Base-by-base conservation (phyloP, 2,329 filamentous ascomycete species). In the Calonectria multiphialidica region DNA sequence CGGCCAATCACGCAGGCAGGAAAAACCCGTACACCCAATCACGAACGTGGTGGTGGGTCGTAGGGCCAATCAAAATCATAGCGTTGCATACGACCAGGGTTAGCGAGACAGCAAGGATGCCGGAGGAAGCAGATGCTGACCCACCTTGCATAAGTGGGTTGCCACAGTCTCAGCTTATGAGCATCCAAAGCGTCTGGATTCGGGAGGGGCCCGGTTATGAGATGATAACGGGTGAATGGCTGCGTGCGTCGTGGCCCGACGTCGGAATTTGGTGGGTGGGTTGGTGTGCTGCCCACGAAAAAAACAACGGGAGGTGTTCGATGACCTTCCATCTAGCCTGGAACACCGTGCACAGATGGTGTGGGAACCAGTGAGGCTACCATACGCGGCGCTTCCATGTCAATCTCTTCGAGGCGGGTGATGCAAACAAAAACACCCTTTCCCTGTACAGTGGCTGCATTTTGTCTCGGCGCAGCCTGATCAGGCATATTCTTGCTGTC, bases 1-100 rank as follows among this genome's bases (percentile, higher is more conserved):
- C 21, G 28, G 3, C 78, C 78, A 80, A 80, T 80, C 21, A 75
- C 1, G 37, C 3, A 1, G 4, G 23, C 33, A 40, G 12, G 5
- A 63, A 44, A 61, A 61, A 69, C 28, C 28, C 21, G 33, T 44
- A 64, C 33, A 37, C 25, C 72, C 69, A 74, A 73, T 72, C 55
- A 71, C 28, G n/a, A 45, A 42, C n/a, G 45, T 42, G 5, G 9
- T 21, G 35, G 63, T 74, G 72, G 72, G 28, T 21, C 35, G 8
- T 15, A 6, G 1, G 13, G 21, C 53, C 53, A 59, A 59, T 59
- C 35, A 30, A 21, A 23, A 16, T 12, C 15, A 12, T 33, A 37
- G 53, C 37, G 53, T 59, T n/a, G 53, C 53, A 37, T 59, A 33
- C 33, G 53, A 59, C 30, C 53, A 40, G 53, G 53, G 53, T 25